Conservation (phyloP, 805 yeast species). For the Kodamaea laetipori region DNA sequence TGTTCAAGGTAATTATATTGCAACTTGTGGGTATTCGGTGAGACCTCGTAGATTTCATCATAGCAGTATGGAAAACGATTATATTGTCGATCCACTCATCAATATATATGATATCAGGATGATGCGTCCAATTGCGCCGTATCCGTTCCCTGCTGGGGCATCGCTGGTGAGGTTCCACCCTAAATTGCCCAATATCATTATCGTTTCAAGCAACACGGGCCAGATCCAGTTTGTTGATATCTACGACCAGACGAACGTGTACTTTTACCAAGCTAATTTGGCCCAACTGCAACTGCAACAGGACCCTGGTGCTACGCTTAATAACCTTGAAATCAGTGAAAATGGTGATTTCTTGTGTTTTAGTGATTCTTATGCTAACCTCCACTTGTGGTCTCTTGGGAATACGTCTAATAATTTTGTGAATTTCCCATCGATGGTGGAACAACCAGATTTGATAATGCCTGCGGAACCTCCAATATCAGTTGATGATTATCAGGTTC, state of each 20-base stretch:
- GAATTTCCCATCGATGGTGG: constrained; percentile 45
- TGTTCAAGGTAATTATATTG: constrained; percentile 62
- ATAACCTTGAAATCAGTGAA: constrained; percentile 56
- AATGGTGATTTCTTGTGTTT: constrained; percentile 80
- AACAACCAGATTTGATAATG: constrained; percentile 52
- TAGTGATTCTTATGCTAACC: constrained; percentile 59
- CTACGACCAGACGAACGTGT: constrained; percentile 70
- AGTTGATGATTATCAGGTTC: constrained; percentile 31
- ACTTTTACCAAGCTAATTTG: constrained; percentile 67
- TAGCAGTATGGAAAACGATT: constrained; percentile 25
- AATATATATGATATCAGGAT: constrained; percentile 78
- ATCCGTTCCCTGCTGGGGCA: constrained; percentile 90
- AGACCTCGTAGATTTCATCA: constrained; percentile 52
- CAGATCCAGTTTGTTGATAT: constrained; percentile 85
- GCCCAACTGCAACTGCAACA: constrained; percentile 11
- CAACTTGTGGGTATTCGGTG: constrained; percentile 79
- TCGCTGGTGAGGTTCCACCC: constrained; percentile 84
- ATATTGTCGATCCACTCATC: constrained; percentile 71
- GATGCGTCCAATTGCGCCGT: constrained; percentile 71
- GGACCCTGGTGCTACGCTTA: constrained; percentile 30
- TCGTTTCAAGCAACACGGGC: constrained; percentile 75
- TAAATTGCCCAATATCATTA: constrained; percentile 71
- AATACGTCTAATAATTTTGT: constrained; percentile 35
- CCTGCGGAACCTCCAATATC: constrained; percentile 17
- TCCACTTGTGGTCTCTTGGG: constrained; percentile 68